Evolutionary conservation across 2,329 filamentous ascomycete genomes (phyloP), one percentile per base, ranked within the genome.

Genomic region (Emericellopsis cladophorae): DNA sequence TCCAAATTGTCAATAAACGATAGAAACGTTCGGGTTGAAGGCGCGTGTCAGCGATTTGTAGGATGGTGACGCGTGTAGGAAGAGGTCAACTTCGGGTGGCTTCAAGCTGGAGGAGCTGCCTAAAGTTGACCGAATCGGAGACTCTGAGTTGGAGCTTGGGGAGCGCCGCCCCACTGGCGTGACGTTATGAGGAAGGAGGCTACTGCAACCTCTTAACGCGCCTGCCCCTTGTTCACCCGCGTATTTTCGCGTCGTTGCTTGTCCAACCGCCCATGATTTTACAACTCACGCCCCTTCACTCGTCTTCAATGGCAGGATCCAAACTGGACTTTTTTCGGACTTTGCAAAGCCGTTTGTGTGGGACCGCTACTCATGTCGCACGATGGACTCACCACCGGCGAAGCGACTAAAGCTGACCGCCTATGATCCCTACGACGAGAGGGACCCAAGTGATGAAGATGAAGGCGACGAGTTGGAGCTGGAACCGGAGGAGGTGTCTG

Each of bases 401-500:
- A 45, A 45, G 24, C 44, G 41, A 8, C 36, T 22, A 10, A 39
- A 41, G 14, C 33, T 43, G 8, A 36, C 22, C 26, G 26, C 4
- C 26, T 29, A 29, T 29, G 26, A 29, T 29, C 26, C 32, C 23
- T n/a, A 18, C 16, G 11, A 16, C 16, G 36, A 38, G 5, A 15
- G 21, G 23, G 36, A 39, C 22, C 15, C 35, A 29, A 29, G 26
- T 33, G 43, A 42, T 21, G 31, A 40, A 21, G 21, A 40, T 11
- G 44, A 40, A n/a, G 39, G 32, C 31, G 44, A 45, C 22, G 44
- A 40, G 12, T 21, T 39, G 45, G 67, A 74, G 50, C 61, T 74
- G 31, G 59, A 61, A 22, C 64, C 69, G 7, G 65, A 66, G 16
- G 66, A 71, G 44, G 61, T 72, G 42, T 61, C 64, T 36, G 56